Percentiles rank a stretch among this genome's conserved stretches.
These are phyloP conservation scores for Nakazawaea pomicola DNA, from an alignment of 805 yeast genomes.

Conservation along the genomic window DNA sequence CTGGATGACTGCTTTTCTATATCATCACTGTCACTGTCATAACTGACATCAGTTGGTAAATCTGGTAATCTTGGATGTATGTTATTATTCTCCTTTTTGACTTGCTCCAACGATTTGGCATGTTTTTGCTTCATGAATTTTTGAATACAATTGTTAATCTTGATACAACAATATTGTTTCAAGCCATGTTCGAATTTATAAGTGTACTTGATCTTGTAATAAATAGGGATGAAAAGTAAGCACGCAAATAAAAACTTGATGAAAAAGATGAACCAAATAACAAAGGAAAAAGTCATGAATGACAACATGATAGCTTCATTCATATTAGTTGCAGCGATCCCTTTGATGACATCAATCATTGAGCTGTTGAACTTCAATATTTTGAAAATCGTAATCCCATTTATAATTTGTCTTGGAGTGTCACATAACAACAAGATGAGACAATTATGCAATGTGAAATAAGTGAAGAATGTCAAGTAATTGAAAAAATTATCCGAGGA, in stretches of 20 bases:
- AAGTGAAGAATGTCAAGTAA: slow-evolving; percentile 61
- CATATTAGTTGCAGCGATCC: slow-evolving; percentile 56
- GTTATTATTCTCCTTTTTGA: slow-evolving; percentile 6
- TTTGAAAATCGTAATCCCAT: slow-evolving; percentile 64
- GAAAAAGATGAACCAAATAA: slow-evolving; percentile 69
- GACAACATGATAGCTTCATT: slow-evolving; percentile 68
- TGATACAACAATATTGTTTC: slow-evolving; percentile 56
- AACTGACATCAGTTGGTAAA: neutral
- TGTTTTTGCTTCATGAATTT: slow-evolving; percentile 39
- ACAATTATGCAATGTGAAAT: slow-evolving; percentile 59
- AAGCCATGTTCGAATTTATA: slow-evolving; percentile 36
- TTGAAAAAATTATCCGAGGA: slow-evolving; percentile 63
- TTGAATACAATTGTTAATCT: slow-evolving; percentile 55
- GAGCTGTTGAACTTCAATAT: slow-evolving; percentile 40
- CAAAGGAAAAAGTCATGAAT: slow-evolving; percentile 70
- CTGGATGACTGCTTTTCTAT: neutral
- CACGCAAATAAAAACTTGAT: slow-evolving; percentile 51
- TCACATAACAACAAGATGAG: slow-evolving; percentile 65
- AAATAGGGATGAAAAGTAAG: slow-evolving; percentile 46
- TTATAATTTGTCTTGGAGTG: slow-evolving; percentile 82
- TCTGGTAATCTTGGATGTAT: slow-evolving; percentile 6
- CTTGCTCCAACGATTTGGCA: slow-evolving; percentile 16
- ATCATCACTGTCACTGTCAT: neutral
- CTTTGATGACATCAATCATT: slow-evolving; percentile 42
- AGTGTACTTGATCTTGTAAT: slow-evolving; percentile 35